phyloP scores from a whole-genome alignment of 768 basidiomycete genomes.

The Russula vinacea region DNA sequence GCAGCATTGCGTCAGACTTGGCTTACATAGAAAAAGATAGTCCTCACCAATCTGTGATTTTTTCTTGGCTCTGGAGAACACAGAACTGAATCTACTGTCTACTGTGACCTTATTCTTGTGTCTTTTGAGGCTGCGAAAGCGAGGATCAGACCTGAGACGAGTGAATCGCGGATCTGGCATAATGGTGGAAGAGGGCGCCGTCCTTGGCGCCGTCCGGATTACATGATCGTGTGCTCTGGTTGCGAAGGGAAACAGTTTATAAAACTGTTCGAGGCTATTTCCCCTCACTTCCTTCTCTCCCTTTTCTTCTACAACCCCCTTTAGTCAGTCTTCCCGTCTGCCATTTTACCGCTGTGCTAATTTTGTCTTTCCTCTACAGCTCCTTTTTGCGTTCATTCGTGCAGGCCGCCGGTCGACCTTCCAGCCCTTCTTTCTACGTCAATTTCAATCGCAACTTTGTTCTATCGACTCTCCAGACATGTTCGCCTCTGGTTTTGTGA shows the following conservation, averaged over 20 bases:
- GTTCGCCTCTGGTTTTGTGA: slow-evolving; percentile 43
- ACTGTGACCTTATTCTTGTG: slow-evolving; percentile 78
- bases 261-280: slow-evolving; percentile 26
- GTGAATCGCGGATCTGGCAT: slow-evolving; percentile 75
- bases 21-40: slow-evolving; percentile 17
- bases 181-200: background rate
- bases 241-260: slow-evolving; percentile 25
- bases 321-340: background rate
- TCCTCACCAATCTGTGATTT: slow-evolving; percentile 35
- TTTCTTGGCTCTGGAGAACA: slow-evolving; percentile 51
- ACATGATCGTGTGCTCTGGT: slow-evolving; percentile 1
- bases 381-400: slow-evolving; percentile 26
- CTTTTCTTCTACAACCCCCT: background rate
- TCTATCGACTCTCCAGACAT: slow-evolving; percentile 39
- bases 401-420: slow-evolving; percentile 40
- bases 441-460: slow-evolving; percentile 31
- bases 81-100: slow-evolving; percentile 86
- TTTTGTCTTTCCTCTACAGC: slow-evolving; percentile 26
- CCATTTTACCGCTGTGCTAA: background rate
- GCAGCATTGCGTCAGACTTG: slow-evolving; percentile 31
- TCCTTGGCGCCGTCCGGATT: too few relatives aligned
- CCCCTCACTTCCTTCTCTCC: background rate
- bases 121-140: slow-evolving; percentile 84
- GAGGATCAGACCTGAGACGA: slow-evolving; percentile 83
- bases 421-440: slow-evolving; percentile 28